These are phyloP conservation scores for Cyberlindnera subsufficiens DNA, from an alignment of 805 yeast species.

Conservation along the genomic window DNA sequence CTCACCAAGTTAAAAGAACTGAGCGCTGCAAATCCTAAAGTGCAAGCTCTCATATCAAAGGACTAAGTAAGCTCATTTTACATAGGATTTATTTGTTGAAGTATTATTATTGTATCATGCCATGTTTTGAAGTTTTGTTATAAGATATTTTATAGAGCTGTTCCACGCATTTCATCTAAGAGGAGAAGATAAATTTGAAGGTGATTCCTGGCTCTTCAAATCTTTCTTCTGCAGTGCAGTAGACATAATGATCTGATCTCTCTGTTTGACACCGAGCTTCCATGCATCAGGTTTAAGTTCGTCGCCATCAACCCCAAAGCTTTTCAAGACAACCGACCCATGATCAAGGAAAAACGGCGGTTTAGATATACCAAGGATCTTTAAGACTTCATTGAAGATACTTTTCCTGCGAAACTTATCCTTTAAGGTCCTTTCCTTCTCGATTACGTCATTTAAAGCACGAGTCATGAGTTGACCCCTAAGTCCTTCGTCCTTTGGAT, in stretches of 20 bases:
- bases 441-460: background rate
- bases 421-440: background rate
- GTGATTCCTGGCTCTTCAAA: background rate
- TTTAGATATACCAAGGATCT: background rate
- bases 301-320: conserved; percentile 1
- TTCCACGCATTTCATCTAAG: too few relatives aligned
- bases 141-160: too few relatives aligned
- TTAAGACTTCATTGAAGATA: background rate
- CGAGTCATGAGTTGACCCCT: background rate
- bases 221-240: background rate
- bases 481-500: background rate
- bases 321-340: background rate
- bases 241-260: background rate
- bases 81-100: background rate
- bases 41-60: conserved; percentile 7
- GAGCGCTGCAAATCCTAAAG: conserved; percentile 14
- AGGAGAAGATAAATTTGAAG: too few relatives aligned
- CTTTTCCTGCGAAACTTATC: background rate
- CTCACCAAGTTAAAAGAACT: conserved; percentile 52
- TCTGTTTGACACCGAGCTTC: conserved; percentile 1
- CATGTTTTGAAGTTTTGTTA: background rate
- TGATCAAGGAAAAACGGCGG: conserved; percentile 1
- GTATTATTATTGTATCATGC: background rate
- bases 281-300: background rate
- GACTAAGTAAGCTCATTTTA: background rate